These are phyloP conservation scores for Clarireedia monteithiana DNA, from an alignment of 2,329 filamentous ascomycete genomes.

Conservation along the genomic window DNA sequence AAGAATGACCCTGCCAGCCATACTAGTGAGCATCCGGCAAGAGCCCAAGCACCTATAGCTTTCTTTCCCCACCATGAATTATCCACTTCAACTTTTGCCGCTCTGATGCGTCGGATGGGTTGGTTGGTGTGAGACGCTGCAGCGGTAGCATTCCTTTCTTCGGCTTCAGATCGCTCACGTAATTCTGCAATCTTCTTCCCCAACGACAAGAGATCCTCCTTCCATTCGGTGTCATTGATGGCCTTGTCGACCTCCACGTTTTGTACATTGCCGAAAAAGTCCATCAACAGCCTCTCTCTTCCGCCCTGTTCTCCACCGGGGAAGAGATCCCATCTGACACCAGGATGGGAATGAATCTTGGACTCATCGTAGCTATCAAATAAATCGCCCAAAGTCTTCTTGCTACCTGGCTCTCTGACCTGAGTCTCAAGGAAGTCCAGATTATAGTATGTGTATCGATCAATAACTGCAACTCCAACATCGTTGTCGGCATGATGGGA, in stretches of 20 bases:
- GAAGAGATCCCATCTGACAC: conserved; percentile 93
- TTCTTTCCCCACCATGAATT: conserved; percentile 63
- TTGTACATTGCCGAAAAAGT: conserved; percentile 98
- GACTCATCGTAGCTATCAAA: conserved; percentile 94
- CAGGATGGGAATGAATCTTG: conserved; percentile 90
- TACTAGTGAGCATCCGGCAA: conserved; percentile 52
- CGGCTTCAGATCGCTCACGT: conserved; percentile 31
- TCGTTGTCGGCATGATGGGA: conserved; percentile 98
- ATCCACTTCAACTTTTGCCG: conserved; percentile 55
- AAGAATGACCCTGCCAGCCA: conserved; percentile 52
- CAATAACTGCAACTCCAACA: conserved; percentile 95
- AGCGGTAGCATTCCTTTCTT: conserved; percentile 22
- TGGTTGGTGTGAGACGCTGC: conserved; percentile 13
- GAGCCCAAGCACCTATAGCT: conserved; percentile 50
- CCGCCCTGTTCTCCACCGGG: conserved; percentile 71
- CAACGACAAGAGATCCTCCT: conserved; percentile 71
- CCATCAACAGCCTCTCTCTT: conserved; percentile 75
- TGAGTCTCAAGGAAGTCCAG: conserved; percentile 92
- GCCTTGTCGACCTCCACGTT: conserved; percentile 75
- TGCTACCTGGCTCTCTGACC: conserved; percentile 76
- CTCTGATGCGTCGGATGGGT: conserved; percentile 33
- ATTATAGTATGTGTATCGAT: conserved; percentile 98
- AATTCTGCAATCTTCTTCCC: conserved; percentile 56
- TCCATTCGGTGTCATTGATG: conserved; percentile 44
- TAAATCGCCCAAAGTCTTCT: conserved; percentile 84